Evolutionary conservation across 208 protist species (phyloP), one percentile per base, ranked within the genome.

Genomic region (Acanthamoeba castellanii): DNA sequence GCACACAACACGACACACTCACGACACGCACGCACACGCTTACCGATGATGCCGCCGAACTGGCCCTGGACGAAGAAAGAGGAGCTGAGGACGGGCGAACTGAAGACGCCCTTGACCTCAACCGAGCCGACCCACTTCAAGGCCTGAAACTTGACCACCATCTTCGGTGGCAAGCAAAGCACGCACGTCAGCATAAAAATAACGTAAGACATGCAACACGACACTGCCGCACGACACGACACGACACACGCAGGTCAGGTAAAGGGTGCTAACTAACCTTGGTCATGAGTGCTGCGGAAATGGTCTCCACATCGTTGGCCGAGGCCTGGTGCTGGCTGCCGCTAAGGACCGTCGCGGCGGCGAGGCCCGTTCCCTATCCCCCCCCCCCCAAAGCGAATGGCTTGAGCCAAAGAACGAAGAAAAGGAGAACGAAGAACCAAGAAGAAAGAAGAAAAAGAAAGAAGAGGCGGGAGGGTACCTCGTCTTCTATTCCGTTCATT

Each of bases 81-180:
- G 42, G 45, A 85, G 45, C 47, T 85, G 34, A 85, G 76, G 42
- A 85, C 76, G 76, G 76, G 76, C 14, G 76, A 85, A 1, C 13
- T 85, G 76, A 85, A 50, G 3, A 57, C 27, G 34, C 76, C 76
- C 47, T 57, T 85, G 9, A 85, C 30, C 45, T 85, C 42, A 0
- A 85, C 76, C 8, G 47, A 50, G 16, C 76, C 76, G 34, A 85
- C n/a, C 76, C 32, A 85, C 47, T 85, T 85, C n/a, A 85, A 34
- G 27, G 76, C 76, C 27, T 85, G 76, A 22, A 85, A 85, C 76
- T 85, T 85, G 76, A 85, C 76, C 76, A 85, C 76, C 42, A 85
- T 85, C 76, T 85, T 34, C 32, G 11, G 45, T 42, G 59, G 13
- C 34, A 9, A 76, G 32, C 9, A 42, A 34, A 85, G 27, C 45